Percentiles rank a stretch among this genome's conserved stretches.
Conservation (phyloP, 306 rosid species). For the Quillaja saponaria region DNA sequence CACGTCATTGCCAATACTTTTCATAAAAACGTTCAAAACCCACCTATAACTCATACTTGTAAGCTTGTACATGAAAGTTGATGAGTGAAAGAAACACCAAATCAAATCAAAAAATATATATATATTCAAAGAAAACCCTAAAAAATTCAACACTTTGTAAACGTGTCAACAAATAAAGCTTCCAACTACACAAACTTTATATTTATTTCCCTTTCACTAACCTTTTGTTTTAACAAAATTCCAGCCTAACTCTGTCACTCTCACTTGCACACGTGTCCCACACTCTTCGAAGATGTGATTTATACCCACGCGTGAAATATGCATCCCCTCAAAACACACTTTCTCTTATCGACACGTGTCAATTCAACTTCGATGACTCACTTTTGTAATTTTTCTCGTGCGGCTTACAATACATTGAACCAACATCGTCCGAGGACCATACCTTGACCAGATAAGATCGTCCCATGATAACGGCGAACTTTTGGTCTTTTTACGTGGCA, state of each 20-base stretch:
- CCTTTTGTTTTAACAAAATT: slow-evolving; percentile 35
- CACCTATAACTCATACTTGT: slow-evolving; percentile 32
- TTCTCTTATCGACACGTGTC: slow-evolving; percentile 37
- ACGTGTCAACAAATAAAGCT: slow-evolving; percentile 32
- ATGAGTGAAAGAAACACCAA: slow-evolving; percentile 70
- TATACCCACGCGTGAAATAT: slow-evolving; percentile 50
- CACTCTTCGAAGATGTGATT: slow-evolving; percentile 43
- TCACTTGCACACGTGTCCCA: slow-evolving; percentile 39
- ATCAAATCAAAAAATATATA: not conserved
- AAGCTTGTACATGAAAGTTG: slow-evolving; percentile 40
- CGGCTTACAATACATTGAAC: slow-evolving; percentile 50
- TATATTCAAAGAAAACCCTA: not conserved
- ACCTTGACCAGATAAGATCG: slow-evolving; percentile 71
- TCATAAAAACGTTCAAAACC: slow-evolving; percentile 10
- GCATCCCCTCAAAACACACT: not conserved
- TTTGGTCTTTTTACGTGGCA: slow-evolving; percentile 58
- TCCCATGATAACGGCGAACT: slow-evolving; percentile 42
- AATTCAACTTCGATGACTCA: not conserved
- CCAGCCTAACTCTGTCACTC: slow-evolving; percentile 65
- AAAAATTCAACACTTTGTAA: not conserved
- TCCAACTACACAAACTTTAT: slow-evolving; percentile 16
- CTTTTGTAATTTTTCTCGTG: not conserved
- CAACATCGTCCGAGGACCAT: slow-evolving; percentile 32
- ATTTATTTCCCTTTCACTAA: slow-evolving; percentile 16
- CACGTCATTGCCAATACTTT: slow-evolving; percentile 35